Percentiles rank a stretch among this genome's conserved stretches.
phyloP scores from a whole-genome alignment of 345 rosid species.

The Populus tremula region DNA sequence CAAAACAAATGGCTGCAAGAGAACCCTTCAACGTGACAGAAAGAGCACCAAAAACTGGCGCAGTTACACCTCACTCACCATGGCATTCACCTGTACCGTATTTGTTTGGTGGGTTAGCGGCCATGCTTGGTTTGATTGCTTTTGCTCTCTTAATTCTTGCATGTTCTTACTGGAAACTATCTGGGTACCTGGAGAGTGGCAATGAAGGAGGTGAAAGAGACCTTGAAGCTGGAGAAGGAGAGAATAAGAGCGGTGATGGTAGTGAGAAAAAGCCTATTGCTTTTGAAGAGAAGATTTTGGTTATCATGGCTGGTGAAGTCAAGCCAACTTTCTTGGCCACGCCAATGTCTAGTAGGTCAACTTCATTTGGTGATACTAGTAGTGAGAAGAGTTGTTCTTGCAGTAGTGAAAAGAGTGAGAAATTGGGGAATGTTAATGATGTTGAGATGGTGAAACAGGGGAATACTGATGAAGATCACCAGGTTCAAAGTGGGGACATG shows the following conservation, averaged over 20 bases:
- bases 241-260: constrained; percentile 18
- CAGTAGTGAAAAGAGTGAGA: constrained; percentile 27
- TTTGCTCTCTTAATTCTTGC: constrained; percentile 87
- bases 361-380: constrained; percentile 39
- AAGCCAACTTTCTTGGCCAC: constrained; percentile 81
- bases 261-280: constrained; percentile 22
- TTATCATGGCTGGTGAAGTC: constrained; percentile 79
- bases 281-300: constrained; percentile 71
- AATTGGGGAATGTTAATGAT: constrained; percentile 13
- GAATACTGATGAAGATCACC: constrained; percentile 14
- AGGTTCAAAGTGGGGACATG: constrained; percentile 14
- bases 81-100: constrained; percentile 97
- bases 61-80: constrained; percentile 46
- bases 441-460: constrained; percentile 22
- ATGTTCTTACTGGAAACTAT: constrained; percentile 88
- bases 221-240: constrained; percentile 55
- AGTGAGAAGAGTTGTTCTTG: constrained; percentile 41
- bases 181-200: constrained; percentile 57
- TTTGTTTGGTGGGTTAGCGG: constrained; percentile 89
- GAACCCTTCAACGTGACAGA: constrained; percentile 37
- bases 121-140: constrained; percentile 88
- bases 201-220: constrained; percentile 44
- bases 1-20: constrained; percentile 42
- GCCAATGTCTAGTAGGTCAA: constrained; percentile 45
- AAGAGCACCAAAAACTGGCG: constrained; percentile 4